phyloP scores from a whole-genome alignment of 2,329 filamentous ascomycete species.

The Xylaria sp. region DNA sequence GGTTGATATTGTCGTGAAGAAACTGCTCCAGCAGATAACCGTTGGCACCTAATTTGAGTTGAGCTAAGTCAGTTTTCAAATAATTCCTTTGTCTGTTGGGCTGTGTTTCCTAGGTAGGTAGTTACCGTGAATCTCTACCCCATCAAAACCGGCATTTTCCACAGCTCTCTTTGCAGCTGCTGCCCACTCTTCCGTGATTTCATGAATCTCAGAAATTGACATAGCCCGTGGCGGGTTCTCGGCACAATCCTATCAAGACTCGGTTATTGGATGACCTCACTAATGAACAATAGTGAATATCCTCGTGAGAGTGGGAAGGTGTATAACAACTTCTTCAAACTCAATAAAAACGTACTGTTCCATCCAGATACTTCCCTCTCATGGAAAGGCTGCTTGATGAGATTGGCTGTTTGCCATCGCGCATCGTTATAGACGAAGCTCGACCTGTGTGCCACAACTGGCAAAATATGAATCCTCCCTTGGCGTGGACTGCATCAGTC shows the following conservation, averaged over 20 bases:
- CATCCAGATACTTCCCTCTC: slow-evolving; percentile 47
- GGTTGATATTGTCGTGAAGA: slow-evolving; percentile 51
- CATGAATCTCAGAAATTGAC: slow-evolving; percentile 72
- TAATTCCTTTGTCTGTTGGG: not conserved
- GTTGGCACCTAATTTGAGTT: slow-evolving; percentile 54
- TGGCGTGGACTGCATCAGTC: slow-evolving; percentile 68
- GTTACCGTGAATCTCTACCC: slow-evolving; percentile 59
- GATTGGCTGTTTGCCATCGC: slow-evolving; percentile 41
- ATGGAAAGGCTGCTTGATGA: slow-evolving; percentile 47
- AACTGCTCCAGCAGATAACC: slow-evolving; percentile 71
- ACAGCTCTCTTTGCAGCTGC: slow-evolving; percentile 65
- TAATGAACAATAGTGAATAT: not conserved
- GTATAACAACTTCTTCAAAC: not conserved
- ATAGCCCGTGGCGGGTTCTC: slow-evolving; percentile 66
- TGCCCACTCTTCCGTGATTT: slow-evolving; percentile 70
- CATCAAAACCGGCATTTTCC: slow-evolving; percentile 69
- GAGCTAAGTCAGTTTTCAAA: not conserved
- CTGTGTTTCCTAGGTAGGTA: slow-evolving; percentile 29
- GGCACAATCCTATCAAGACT: slow-evolving; percentile 36
- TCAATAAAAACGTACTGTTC: slow-evolving; percentile 35
- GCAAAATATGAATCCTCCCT: slow-evolving; percentile 66
- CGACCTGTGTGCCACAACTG: slow-evolving; percentile 71
- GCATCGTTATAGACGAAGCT: slow-evolving; percentile 52
- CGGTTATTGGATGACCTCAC: not conserved
- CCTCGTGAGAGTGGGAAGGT: not conserved